A percentile compares a stretch with the other conserved stretches of the same genome.
phyloP scores from a whole-genome alignment of 805 yeast genomes.

The Saccharomycopsis microspora region DNA sequence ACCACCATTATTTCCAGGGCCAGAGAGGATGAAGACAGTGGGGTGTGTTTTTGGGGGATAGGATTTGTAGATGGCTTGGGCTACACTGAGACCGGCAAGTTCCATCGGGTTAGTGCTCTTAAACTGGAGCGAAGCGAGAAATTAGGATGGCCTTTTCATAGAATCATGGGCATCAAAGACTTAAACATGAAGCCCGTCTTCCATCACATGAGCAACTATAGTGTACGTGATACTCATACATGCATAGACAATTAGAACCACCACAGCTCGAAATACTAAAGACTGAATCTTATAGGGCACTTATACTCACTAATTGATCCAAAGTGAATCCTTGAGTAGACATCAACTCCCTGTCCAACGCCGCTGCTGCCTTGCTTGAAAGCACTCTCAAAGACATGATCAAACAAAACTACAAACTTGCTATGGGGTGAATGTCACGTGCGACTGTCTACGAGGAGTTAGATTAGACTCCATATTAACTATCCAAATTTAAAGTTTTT shows the following conservation, averaged over 20 bases:
- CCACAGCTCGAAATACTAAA: no score
- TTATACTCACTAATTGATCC: constrained; percentile 48
- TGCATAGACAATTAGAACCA: no score
- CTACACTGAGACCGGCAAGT: constrained; percentile 89
- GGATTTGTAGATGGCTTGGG: constrained; percentile 64
- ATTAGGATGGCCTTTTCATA: no score
- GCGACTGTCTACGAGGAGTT: no score
- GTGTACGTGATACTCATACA: no score
- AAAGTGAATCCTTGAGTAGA: constrained; percentile 69
- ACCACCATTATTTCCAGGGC: constrained; percentile 96
- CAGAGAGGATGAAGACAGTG: constrained; percentile 61
- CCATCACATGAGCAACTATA: no score
- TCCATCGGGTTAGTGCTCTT: constrained; percentile 49
- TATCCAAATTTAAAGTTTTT: no score
- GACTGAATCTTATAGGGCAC: no score
- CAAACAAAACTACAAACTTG: neutral
- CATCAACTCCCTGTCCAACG: constrained; percentile 80
- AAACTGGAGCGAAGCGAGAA: constrained; percentile 9
- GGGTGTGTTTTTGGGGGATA: constrained; percentile 40
- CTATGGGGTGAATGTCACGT: no score
- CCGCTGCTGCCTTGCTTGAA: constrained; percentile 40
- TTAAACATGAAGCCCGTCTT: no score
- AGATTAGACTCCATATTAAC: no score
- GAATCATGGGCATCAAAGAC: no score
- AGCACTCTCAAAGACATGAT: constrained; percentile 6